These are phyloP conservation scores for Aspergillus ustus DNA, from an alignment of 2,329 filamentous ascomycete genomes.

Conservation along the genomic window DNA sequence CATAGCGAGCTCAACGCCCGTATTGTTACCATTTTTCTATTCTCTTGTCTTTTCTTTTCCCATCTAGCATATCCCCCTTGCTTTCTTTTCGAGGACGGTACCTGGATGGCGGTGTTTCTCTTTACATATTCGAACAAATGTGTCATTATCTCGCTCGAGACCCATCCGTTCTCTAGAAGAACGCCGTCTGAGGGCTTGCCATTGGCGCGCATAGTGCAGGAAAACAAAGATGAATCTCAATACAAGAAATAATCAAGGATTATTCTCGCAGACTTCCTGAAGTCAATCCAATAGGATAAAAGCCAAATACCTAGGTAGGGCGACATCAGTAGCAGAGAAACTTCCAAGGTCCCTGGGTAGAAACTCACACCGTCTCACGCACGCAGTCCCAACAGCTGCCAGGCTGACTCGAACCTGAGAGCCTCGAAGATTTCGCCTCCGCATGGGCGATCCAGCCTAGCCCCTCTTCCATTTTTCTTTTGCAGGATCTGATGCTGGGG, in stretches of 20 bases:
- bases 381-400: background rate
- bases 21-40: constrained; percentile 25
- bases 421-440: background rate
- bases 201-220: background rate
- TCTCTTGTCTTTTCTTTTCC: constrained; percentile 10
- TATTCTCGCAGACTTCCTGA: background rate
- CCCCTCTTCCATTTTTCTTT: background rate
- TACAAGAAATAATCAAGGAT: background rate
- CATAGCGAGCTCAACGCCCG: constrained; percentile 44
- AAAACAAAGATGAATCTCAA: background rate
- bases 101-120: constrained; percentile 1
- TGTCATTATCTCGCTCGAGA: background rate
- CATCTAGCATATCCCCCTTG: constrained; percentile 11
- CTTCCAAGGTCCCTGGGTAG: background rate
- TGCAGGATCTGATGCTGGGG: background rate
- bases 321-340: background rate
- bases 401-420: background rate
- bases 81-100: constrained; percentile 9
- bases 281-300: background rate
- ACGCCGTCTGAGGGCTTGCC: background rate
- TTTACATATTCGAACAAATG: background rate
- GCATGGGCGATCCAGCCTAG: background rate
- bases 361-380: background rate
- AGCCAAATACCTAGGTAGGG: background rate
- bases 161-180: too few relatives aligned